These are phyloP conservation scores for Ceratobasidium sp. DNA, from an alignment of 1,284 basidiomycete genomes.

Conservation along the genomic window DNA sequence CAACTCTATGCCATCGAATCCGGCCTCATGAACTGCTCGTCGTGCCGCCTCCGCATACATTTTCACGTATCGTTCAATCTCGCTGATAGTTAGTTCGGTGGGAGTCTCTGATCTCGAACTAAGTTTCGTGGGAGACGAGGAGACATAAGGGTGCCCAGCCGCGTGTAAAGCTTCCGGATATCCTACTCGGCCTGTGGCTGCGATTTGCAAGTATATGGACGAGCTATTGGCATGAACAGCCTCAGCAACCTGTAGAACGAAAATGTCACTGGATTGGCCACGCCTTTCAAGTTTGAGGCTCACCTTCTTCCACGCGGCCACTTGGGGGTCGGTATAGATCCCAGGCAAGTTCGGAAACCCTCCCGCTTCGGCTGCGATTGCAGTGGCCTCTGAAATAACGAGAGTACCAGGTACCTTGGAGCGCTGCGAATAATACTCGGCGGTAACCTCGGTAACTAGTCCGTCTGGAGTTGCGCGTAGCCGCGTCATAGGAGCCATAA, in stretches of 20 bases:
- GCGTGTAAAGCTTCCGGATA: conserved; percentile 39
- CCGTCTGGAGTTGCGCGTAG: conserved; percentile 47
- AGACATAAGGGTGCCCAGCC: conserved; percentile 44
- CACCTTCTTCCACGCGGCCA: conserved; percentile 45
- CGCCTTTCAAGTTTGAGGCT: background rate
- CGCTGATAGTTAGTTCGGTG: conserved; percentile 41
- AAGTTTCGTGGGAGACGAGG: conserved; percentile 45
- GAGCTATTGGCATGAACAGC: conserved; percentile 51
- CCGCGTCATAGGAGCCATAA: conserved; percentile 58
- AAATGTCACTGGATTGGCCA: background rate
- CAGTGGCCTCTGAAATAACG: conserved; percentile 47
- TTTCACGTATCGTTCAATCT: conserved; percentile 47
- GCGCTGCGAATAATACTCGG: conserved; percentile 46
- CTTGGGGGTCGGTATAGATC: conserved; percentile 44
- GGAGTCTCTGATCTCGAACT: conserved; percentile 42
- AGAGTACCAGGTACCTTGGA: conserved; percentile 43
- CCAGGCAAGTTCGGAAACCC: conserved; percentile 43
- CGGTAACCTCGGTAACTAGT: conserved; percentile 44
- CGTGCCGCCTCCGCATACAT: conserved; percentile 23
- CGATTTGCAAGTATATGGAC: conserved; percentile 50
- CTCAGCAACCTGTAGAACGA: conserved; percentile 42
- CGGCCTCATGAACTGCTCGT: conserved; percentile 44
- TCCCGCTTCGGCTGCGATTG: conserved; percentile 42
- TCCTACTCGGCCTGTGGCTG: conserved; percentile 50
- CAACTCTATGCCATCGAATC: too few species aligned